Conservation (phyloP, 495 filamentous ascomycete genomes). For the Annulohypoxylon maeteangense region DNA sequence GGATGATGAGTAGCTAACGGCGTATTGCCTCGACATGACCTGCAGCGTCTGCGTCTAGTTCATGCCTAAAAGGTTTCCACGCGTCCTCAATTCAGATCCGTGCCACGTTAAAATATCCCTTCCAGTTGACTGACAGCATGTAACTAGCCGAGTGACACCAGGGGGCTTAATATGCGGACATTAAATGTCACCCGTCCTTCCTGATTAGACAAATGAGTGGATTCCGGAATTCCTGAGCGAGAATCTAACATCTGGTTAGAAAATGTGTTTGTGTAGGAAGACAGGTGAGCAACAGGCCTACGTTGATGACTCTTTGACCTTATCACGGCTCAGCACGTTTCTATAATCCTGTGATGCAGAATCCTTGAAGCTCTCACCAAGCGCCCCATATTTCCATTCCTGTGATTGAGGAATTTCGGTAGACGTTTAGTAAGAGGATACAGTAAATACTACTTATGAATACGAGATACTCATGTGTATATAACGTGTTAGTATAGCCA, state of each 20-base stretch:
- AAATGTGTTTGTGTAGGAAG: neutral
- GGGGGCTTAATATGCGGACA: neutral
- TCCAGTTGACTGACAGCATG: neutral
- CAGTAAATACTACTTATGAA: neutral
- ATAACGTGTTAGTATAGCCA: neutral
- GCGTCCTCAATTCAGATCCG: neutral
- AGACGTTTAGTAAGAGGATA: neutral
- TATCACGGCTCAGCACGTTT: neutral
- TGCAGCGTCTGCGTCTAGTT: neutral
- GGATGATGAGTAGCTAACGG: neutral
- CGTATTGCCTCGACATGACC: neutral
- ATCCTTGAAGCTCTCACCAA: neutral
- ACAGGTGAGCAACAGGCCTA: neutral
- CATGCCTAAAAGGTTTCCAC: neutral
- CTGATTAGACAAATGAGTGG: neutral
- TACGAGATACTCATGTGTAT: neutral
- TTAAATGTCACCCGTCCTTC: neutral
- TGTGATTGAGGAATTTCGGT: neutral
- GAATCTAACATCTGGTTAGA: neutral
- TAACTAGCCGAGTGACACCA: neutral
- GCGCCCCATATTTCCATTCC: neutral
- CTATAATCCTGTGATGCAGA: neutral
- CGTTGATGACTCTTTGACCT: neutral
- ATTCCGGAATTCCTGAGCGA: neutral
- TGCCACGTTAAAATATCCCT: neutral